Evolutionary conservation across 108 stramenopile species (phyloP).

Genomic region (Fistulifera solaris): DNA sequence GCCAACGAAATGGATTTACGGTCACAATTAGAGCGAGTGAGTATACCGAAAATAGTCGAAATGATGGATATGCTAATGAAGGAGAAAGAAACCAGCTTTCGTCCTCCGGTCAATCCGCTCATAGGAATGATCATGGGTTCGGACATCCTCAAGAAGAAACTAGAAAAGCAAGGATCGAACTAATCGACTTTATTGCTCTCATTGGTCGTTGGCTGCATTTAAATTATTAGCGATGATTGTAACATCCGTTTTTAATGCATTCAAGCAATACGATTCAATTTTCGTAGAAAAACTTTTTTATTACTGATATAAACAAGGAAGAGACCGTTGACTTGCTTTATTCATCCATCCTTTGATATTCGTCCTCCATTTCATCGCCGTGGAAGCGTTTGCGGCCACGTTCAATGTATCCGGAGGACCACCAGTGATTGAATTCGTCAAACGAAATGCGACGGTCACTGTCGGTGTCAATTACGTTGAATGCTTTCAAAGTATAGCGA

Average conservation of each 20-base stretch:
- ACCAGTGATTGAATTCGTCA: constrained; percentile 43
- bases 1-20: constrained; percentile 87
- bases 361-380: constrained; percentile 3
- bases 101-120: constrained; percentile 12
- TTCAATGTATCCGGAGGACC: constrained; percentile 20
- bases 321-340: not conserved
- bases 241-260: too few species aligned
- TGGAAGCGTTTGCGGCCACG: constrained; percentile 3
- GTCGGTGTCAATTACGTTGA: constrained; percentile 27
- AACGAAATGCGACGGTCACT: constrained; percentile 22
- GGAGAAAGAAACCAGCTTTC: constrained; percentile 10
- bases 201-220: too few species aligned
- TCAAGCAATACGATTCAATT: too few species aligned
- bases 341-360: constrained; percentile 9
- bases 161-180: not conserved
- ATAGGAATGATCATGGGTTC: constrained; percentile 19
- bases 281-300: too few species aligned
- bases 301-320: too few species aligned
- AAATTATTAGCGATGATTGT: too few species aligned
- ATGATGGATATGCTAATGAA: constrained; percentile 65
- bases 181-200: too few species aligned
- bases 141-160: constrained; percentile 14
- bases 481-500: constrained; percentile 32
- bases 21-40: constrained; percentile 66
- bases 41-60: constrained; percentile 70